These are phyloP conservation scores for Carex arenaria DNA, from an alignment of 202 grass and related monocot species.

Conservation along the genomic window DNA sequence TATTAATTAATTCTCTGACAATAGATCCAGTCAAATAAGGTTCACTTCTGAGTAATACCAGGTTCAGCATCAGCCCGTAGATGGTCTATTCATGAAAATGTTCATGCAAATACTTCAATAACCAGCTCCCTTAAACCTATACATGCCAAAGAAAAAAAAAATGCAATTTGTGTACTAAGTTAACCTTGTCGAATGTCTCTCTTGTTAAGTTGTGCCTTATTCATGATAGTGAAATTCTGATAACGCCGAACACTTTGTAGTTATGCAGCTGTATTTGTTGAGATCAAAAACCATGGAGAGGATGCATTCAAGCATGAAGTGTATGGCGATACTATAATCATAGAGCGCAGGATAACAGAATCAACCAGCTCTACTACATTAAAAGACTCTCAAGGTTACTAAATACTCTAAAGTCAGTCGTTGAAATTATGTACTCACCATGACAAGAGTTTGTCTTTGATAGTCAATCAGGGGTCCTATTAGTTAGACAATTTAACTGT, in stretches of 20 bases:
- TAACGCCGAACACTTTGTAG: constrained; percentile 34
- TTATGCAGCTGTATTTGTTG: constrained; percentile 58
- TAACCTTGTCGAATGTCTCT: not conserved
- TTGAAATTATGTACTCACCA: not conserved
- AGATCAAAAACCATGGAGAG: constrained; percentile 81
- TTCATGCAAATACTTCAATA: not conserved
- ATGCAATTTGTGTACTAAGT: not conserved
- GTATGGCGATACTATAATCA: constrained; percentile 54
- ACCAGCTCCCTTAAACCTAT: not conserved
- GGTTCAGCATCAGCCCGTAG: not conserved
- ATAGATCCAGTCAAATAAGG: not conserved
- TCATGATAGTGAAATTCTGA: not conserved
- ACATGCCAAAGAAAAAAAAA: not conserved
- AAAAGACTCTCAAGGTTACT: constrained; percentile 71
- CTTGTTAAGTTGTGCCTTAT: not conserved
- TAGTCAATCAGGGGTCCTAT: not conserved
- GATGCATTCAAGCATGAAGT: constrained; percentile 82
- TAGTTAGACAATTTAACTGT: not conserved
- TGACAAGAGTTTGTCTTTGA: not conserved
- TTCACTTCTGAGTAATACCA: not conserved
- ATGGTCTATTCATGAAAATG: not conserved
- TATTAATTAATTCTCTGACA: not conserved
- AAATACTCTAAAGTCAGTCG: not conserved
- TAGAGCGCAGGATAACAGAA: constrained; percentile 84
- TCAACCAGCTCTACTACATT: constrained; percentile 55